Percentiles rank a stretch among this genome's conserved stretches.
Evolutionary conservation across 2,329 filamentous ascomycete genomes (phyloP).

Genomic region (Fusarium foetens): DNA sequence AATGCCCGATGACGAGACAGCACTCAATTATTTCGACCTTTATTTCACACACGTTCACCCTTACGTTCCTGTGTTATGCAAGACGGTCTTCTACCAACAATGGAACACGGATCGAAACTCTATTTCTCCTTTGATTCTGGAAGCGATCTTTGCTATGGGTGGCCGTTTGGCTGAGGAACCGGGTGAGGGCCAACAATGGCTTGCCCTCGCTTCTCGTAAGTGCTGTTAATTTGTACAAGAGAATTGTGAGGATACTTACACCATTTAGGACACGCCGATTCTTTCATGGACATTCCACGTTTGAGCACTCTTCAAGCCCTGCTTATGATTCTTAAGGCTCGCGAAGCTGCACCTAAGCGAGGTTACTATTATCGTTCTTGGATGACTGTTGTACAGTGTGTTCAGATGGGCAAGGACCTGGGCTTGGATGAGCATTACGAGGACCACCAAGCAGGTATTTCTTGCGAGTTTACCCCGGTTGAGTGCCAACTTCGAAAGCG

Average conservation of each 20-base stretch:
- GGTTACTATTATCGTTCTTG: conserved; percentile 98
- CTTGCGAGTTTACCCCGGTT: conserved; percentile 73
- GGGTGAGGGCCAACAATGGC: conserved; percentile 88
- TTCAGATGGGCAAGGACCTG: conserved; percentile 92
- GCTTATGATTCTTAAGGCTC: conserved; percentile 86
- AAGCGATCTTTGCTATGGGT: conserved; percentile 91
- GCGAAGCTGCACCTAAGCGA: conserved; percentile 89
- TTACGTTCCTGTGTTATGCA: conserved; percentile 90
- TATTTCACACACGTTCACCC: conserved; percentile 93
- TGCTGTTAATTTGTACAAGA: not conserved
- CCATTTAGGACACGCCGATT: conserved; percentile 81
- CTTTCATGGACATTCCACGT: conserved; percentile 91
- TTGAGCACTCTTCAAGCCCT: conserved; percentile 92
- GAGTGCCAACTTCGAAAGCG: conserved; percentile 88
- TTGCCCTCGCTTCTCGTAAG: conserved; percentile 85
- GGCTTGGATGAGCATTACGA: conserved; percentile 88
- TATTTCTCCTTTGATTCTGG: conserved; percentile 88
- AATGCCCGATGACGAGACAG: conserved; percentile 89
- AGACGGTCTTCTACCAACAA: conserved; percentile 83
- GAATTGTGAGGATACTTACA: conserved; percentile 31
- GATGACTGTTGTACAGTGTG: conserved; percentile 93
- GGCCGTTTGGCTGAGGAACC: conserved; percentile 85
- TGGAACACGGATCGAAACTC: conserved; percentile 86
- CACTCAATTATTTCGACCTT: conserved; percentile 85
- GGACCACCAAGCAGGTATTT: conserved; percentile 76